A percentile compares a stretch with the other conserved stretches of the same genome.
Evolutionary conservation across 2,329 filamentous ascomycete genomes (phyloP).

Genomic region (Talaromyces rugulosus): DNA sequence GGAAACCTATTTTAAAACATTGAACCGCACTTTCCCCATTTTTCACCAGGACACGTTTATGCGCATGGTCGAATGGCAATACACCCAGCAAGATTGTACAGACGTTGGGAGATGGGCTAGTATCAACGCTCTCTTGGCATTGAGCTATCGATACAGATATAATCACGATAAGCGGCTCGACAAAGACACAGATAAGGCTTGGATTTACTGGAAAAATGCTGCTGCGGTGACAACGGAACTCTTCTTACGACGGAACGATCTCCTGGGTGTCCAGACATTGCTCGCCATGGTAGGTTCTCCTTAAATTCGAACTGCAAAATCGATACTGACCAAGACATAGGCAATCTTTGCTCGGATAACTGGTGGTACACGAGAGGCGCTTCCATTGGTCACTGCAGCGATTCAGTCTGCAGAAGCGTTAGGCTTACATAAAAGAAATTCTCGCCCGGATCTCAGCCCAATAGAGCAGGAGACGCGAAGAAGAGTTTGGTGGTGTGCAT

Average conservation of each 20-base stretch:
- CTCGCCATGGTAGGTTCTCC: constrained; percentile 66
- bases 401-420: constrained; percentile 87
- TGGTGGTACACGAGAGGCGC: constrained; percentile 85
- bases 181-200: constrained; percentile 86
- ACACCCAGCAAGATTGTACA: constrained; percentile 83
- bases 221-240: constrained; percentile 87
- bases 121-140: constrained; percentile 82
- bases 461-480: constrained; percentile 85
- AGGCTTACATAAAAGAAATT: constrained; percentile 83
- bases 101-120: constrained; percentile 96
- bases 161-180: constrained; percentile 85
- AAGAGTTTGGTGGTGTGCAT: constrained; percentile 70
- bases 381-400: constrained; percentile 81
- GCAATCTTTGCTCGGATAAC: constrained; percentile 90
- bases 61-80: constrained; percentile 90
- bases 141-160: constrained; percentile 81
- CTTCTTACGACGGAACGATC: constrained; percentile 86
- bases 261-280: constrained; percentile 86
- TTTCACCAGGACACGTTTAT: constrained; percentile 96
- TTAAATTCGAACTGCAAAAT: not conserved
- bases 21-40: constrained; percentile 94
- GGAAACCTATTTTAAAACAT: constrained; percentile 90
- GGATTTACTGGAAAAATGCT: constrained; percentile 91
- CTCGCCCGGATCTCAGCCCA: constrained; percentile 81
- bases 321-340: constrained; percentile 19